Percentiles rank a stretch among this genome's conserved stretches.
Evolutionary conservation across 2,329 filamentous ascomycete species (phyloP).

Genomic region (Massarina eburnea): DNA sequence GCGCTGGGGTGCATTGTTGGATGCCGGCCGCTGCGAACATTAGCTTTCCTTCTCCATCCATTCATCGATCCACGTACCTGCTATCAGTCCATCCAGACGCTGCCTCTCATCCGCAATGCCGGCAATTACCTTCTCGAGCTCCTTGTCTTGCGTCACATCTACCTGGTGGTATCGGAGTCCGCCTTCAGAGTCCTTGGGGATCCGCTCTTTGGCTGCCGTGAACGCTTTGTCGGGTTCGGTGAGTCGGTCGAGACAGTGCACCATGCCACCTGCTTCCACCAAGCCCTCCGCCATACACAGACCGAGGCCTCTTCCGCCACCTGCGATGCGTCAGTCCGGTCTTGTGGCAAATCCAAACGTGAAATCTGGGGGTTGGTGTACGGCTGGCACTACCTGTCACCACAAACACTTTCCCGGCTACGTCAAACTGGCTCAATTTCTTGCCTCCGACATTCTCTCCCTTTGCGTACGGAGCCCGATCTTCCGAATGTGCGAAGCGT

Average conservation of each 20-base stretch:
- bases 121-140: conserved; percentile 66
- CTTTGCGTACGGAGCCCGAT: conserved; percentile 20
- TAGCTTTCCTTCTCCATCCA: not conserved
- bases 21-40: conserved; percentile 61
- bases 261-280: conserved; percentile 71
- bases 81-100: conserved; percentile 75
- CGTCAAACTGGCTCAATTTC: conserved; percentile 29
- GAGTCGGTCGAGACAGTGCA: conserved; percentile 66
- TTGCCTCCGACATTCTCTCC: conserved; percentile 18
- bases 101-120: conserved; percentile 69
- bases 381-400: conserved; percentile 65
- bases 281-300: conserved; percentile 71
- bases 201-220: conserved; percentile 61
- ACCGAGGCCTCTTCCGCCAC: conserved; percentile 70
- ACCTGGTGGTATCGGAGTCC: conserved; percentile 72
- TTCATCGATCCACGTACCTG: conserved; percentile 36
- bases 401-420: conserved; percentile 41
- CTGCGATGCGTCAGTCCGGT: conserved; percentile 46
- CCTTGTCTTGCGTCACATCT: conserved; percentile 71
- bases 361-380: conserved; percentile 56
- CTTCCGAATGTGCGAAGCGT: conserved; percentile 6
- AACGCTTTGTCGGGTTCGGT: conserved; percentile 62
- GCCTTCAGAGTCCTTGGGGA: conserved; percentile 61
- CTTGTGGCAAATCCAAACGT: conserved; percentile 31
- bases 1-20: conserved; percentile 76